Percentiles rank a stretch among this genome's conserved stretches.
Conservation (phyloP, 495 filamentous ascomycete genomes). For the Astrothelium macrocarpum region DNA sequence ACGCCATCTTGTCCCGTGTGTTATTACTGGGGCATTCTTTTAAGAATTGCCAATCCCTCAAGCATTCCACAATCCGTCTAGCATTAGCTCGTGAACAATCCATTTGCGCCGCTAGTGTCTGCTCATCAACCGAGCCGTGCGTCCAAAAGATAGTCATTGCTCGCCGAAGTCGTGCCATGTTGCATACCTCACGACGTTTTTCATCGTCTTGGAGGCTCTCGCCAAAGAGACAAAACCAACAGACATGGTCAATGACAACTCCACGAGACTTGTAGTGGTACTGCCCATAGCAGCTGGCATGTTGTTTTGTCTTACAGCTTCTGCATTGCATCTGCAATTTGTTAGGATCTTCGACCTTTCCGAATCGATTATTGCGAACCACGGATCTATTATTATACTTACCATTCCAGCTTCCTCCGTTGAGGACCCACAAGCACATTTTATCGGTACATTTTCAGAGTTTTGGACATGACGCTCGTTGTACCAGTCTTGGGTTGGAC, state of each 20-base stretch:
- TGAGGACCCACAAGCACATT: background rate
- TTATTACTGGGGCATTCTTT: background rate
- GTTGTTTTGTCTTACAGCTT: background rate
- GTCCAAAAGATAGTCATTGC: background rate
- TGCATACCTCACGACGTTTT: background rate
- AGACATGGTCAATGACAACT: background rate
- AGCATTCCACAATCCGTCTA: background rate
- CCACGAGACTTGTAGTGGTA: background rate
- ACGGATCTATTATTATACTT: background rate
- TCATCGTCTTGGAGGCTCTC: background rate
- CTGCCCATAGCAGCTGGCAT: background rate
- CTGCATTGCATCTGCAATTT: background rate
- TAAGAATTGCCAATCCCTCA: background rate
- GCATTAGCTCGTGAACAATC: background rate
- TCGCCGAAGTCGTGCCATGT: conserved; percentile 1
- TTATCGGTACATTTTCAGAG: background rate
- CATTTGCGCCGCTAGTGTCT: background rate
- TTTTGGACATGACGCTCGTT: background rate
- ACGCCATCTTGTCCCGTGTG: background rate
- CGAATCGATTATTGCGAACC: background rate
- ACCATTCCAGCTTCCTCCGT: background rate
- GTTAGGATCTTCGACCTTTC: background rate
- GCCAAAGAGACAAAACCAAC: background rate
- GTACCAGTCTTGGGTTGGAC: background rate
- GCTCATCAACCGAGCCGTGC: background rate